These are phyloP conservation scores for Arachis stenosperma DNA, from an alignment of 306 rosid species.

Conservation along the genomic window DNA sequence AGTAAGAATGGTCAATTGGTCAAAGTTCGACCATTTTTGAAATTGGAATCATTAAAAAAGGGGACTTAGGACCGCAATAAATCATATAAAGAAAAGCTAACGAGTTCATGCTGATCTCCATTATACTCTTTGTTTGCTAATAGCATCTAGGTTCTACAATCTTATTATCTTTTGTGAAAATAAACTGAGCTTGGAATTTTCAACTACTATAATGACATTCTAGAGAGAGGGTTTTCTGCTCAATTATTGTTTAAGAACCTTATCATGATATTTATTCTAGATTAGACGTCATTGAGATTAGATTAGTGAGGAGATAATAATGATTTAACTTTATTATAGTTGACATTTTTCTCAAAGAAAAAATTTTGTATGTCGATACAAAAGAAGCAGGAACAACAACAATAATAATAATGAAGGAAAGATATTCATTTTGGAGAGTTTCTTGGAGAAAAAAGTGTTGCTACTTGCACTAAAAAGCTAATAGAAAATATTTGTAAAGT, in stretches of 20 bases:
- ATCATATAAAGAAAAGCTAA: too few species aligned
- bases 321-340: neutral
- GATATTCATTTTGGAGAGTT: too few species aligned
- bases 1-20: neutral
- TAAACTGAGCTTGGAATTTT: too few species aligned
- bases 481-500: neutral
- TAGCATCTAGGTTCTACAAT: neutral
- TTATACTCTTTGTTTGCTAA: neutral
- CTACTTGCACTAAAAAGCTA: too few species aligned
- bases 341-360: too few species aligned
- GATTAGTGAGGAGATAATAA: neutral
- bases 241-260: neutral
- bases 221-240: neutral
- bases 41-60: slow-evolving; percentile 1
- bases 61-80: neutral
- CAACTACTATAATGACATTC: neutral
- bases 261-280: neutral
- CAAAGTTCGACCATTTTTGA: neutral
- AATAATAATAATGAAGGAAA: too few species aligned
- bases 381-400: too few species aligned
- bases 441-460: too few species aligned
- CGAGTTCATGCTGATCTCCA: neutral
- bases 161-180: neutral
- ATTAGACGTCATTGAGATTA: neutral
- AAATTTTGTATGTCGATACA: too few species aligned